phyloP scores from a whole-genome alignment of 192 early-diverging fungal genomes.

The Backusella mclennaniae region DNA sequence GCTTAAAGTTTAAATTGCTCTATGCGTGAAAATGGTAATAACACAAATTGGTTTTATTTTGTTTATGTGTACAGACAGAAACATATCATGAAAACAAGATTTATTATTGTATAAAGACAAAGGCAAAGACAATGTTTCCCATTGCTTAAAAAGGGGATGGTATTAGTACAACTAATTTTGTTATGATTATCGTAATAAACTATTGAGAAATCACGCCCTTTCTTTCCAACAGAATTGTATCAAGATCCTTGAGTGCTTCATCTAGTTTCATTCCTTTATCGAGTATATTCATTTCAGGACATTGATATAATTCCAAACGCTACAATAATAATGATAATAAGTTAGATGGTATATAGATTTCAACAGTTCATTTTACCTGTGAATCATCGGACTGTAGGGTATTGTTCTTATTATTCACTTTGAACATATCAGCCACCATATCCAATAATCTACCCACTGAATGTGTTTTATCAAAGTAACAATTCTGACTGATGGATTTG shows the following conservation, averaged over 20 bases:
- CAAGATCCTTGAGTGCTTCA: background rate
- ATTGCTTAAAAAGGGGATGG: no score
- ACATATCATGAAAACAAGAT: no score
- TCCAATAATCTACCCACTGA: conserved; percentile 9
- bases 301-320: conserved; percentile 10
- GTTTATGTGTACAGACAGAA: no score
- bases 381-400: background rate
- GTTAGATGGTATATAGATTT: background rate
- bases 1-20: no score
- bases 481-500: background rate
- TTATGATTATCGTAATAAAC: background rate
- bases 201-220: background rate
- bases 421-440: conserved; percentile 10
- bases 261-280: conserved; percentile 5
- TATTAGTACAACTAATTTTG: no score
- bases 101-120: no score
- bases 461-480: conserved; percentile 16
- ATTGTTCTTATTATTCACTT: conserved; percentile 12
- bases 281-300: conserved; percentile 3
- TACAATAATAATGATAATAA: background rate
- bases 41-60: no score
- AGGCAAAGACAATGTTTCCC: no score
- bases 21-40: no score
- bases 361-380: background rate
- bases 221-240: conserved; percentile 19